Base-by-base conservation (phyloP, 352 stramenopile species). In the Thraustochytrium sp. region DNA sequence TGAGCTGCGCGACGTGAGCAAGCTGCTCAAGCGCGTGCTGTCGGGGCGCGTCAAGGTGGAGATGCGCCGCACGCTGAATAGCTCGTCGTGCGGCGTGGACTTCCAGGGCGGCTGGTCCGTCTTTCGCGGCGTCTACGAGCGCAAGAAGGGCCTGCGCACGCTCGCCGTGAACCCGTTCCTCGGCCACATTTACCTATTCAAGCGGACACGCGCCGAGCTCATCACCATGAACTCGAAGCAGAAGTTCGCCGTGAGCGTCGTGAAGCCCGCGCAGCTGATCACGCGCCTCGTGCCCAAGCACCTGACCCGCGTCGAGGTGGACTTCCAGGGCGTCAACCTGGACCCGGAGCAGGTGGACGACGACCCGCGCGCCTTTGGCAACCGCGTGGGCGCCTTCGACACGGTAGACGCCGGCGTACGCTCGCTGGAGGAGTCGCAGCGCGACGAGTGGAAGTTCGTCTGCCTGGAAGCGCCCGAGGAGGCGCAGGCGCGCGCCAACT, bases 81-180 rank as follows among this genome's bases (percentile, higher is more conserved):
- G n/a, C 26, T 2, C 3, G 21, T 42, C 31, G 23, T 46, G 31
- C 36, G 1, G 23, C 2, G 63, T 49, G 23, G 48, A 63, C 36
- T 55, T 80, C 9, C 42, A 80, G 1, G 68, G 68, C 11, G 68
- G 68, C 1, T 80, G 68, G 68, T 61, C 48, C 26, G 53, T 64
- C 68, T 80, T 80, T 46, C 48, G 68, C 11, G 68, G 48, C 48
- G n/a, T 18, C 23, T 55, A 75, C 34, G 48, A 65, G 31, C 31
- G 40, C 8, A 80, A 80, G 51, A 11, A 21, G 5, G 40, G 40
- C 18, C 13, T 42, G n/a, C 48, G 68, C 34, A 64, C 53, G 21
- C 5, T 80, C 11, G 53, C 53, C 18, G 26, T 80, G 3, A 80
- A 80, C 49, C 68, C 68, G 9, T 55, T 51, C 23, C 49, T 80